Evolutionary conservation across 257 asterid genomes (phyloP).

Genomic region (Penstemon davidsonii): DNA sequence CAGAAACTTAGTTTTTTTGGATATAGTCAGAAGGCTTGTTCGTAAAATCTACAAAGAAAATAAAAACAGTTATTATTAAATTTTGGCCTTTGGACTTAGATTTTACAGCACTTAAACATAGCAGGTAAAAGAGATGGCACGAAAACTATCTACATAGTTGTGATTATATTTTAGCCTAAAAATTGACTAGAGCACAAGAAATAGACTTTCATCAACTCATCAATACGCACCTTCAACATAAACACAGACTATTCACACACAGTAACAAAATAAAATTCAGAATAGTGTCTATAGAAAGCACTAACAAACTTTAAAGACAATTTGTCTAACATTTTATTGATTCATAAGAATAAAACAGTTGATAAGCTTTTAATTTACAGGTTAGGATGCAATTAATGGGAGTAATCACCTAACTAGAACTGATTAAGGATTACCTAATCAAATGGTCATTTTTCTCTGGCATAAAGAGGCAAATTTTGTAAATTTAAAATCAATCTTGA

Average conservation of each 20-base stretch:
- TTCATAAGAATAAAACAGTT: conserved; percentile 26
- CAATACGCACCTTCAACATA: conserved; percentile 18
- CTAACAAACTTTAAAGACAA: conserved; percentile 1
- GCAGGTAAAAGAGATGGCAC: too few species aligned
- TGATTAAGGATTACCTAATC: conserved; percentile 36
- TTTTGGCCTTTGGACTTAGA: conserved; percentile 12
- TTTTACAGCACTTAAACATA: conserved; percentile 8
- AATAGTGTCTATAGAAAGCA: not conserved
- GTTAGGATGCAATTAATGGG: conserved; percentile 24
- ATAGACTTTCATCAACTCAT: not conserved
- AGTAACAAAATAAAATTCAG: conserved; percentile 2
- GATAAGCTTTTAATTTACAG: conserved; percentile 23
- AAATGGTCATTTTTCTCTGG: conserved; percentile 20
- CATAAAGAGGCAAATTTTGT: conserved; percentile 10
- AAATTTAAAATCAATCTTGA: conserved; percentile 7
- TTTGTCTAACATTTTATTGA: conserved; percentile 17
- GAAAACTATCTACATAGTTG: too few species aligned
- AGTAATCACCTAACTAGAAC: conserved; percentile 37
- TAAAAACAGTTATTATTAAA: conserved; percentile 23
- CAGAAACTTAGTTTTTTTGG: conserved; percentile 31
- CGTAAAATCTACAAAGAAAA: conserved; percentile 35
- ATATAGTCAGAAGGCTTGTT: conserved; percentile 32
- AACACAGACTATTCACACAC: conserved; percentile 11
- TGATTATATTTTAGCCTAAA: too few species aligned
- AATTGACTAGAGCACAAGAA: not conserved